Evolutionary conservation across 225 moss, liverwort and hornwort genomes (phyloP), one percentile per base, ranked within the genome.

Genomic region (Marchantia paleacea): DNA sequence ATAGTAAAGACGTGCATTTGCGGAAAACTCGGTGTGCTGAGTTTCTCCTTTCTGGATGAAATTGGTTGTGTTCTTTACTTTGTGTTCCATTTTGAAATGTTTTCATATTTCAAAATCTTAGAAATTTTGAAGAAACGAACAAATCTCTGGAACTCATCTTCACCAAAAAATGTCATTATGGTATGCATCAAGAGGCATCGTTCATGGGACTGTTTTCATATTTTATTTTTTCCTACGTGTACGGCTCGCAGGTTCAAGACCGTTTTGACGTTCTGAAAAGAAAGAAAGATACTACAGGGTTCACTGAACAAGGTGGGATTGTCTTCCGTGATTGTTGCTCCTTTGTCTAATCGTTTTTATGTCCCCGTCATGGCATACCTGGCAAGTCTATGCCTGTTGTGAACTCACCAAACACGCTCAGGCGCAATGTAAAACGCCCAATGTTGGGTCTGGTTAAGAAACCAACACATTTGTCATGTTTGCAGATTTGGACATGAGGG

Each of bases 231-330:
- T 65, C 11, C 6, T 19, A 9, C 19, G 57, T 13, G 57, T 20
- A 12, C 31, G 1, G 39, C 3, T 25, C 66, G 82, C 94, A 97
- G 84, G 97, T 99, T 12, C 97, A 99, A 89, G 91, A 99, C 7
- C 93, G 97, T 30, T 99, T 99, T 84, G 95, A 92, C 79, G 87
- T 86, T 1, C 69, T 99, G 71, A 99, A 99, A 85, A 90, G 97
- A 85, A 99, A 95, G 86, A 99, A 94, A 76, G 91, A 89, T 29
- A 84, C 81, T 16, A 92, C 90, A 7, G 89, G 90, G 13, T 95
- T 99, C 61, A 92, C 89, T 61, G 97, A 95, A 83, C 91, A 91
- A 75, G 95, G 87, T 87, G 0, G 18, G 20, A 26, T 39, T 52
- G 7, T 72, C 3, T 29, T 30, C 55, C 0, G 29, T 8, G 19